A percentile compares a stretch with the other conserved stretches of the same genome.
phyloP scores from a whole-genome alignment of 192 early-diverging fungal species.

The Coemansia sp. region DNA sequence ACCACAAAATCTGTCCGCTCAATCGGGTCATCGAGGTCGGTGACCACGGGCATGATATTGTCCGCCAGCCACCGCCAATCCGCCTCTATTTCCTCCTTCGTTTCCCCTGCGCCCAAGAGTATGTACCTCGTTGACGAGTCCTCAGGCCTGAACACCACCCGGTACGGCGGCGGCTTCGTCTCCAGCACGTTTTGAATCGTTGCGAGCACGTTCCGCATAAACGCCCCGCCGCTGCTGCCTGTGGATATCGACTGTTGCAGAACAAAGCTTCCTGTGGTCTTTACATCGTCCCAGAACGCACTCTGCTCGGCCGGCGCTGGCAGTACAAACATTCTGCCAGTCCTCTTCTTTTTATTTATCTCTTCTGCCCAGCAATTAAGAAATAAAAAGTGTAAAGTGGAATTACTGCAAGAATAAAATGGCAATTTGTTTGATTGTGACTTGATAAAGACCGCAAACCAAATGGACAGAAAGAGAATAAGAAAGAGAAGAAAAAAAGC shows the following conservation, averaged over 20 bases:
- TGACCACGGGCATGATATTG: conserved; percentile 72
- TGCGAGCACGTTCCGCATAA: conserved; percentile 73
- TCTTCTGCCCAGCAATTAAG: neutral
- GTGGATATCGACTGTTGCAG: conserved; percentile 68
- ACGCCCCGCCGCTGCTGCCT: conserved; percentile 50
- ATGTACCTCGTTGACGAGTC: conserved; percentile 61
- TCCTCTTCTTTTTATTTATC: neutral
- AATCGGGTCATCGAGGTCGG: conserved; percentile 69
- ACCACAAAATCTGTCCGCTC: conserved; percentile 87
- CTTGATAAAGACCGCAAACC: too few species aligned
- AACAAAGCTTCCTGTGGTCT: conserved; percentile 63
- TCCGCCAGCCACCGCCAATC: conserved; percentile 91
- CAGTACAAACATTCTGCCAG: conserved; percentile 49
- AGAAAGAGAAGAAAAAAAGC: too few species aligned
- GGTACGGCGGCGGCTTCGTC: conserved; percentile 89
- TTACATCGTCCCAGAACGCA: conserved; percentile 70
- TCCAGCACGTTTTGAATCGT: conserved; percentile 97
- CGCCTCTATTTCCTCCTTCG: conserved; percentile 75
- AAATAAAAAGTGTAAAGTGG: neutral
- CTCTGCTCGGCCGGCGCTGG: conserved; percentile 56
- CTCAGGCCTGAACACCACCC: conserved; percentile 76
- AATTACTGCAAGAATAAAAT: neutral
- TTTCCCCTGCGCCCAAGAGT: conserved; percentile 83
- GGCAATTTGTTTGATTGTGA: too few species aligned
- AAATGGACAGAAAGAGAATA: neutral